Evolutionary conservation across 2,329 filamentous ascomycete genomes (phyloP), one percentile per base, ranked within the genome.

Genomic region (Thielaviopsis ethacetica): DNA sequence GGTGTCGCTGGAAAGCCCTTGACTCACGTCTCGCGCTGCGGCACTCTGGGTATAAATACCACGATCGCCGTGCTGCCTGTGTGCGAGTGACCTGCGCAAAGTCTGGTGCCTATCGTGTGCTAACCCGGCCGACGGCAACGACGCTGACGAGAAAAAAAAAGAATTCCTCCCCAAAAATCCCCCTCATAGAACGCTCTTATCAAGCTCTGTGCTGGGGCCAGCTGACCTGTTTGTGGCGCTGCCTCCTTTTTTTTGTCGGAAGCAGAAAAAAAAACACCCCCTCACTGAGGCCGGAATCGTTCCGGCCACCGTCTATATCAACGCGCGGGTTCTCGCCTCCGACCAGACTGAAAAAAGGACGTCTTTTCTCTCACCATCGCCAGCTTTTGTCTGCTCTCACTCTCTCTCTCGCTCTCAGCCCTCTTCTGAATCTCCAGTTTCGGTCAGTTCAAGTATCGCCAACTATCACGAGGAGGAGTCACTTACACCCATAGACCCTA

Each of bases 281-380:
- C 53, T 47, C 52, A 27, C 34, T 51, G 57, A 51, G 60, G 60
- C 60, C 60, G 60, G 60, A 62, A 62, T 15, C 7, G 9, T 62
- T 62, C 60, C 60, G 60, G 74, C 74, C 74, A 72, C 70, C 56
- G 68, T 67, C 66, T 75, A 76, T 73, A 75, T 76, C 72, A 71
- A 68, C 71, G 68, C 65, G 67, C 64, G 62, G 63, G 22, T 54
- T 38, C 4, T 54, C 49, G 41, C 27, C 10, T 47, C 24, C 51
- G n/a, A n/a, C n/a, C n/a, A n/a, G n/a, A n/a, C n/a, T n/a, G n/a
- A n/a, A n/a, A n/a, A n/a, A 10, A 34, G 30, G 24, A 26, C n/a
- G 24, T 2, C 30, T 34, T 34, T 34, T 4, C 10, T 34, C 30
- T 34, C 30, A 34, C 4, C 47, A 47, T 10, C n/a, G n/a, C 34